Evolutionary conservation across 139 green algal species (phyloP), one percentile per base, ranked within the genome.

Genomic region (Tetraselmis chui): DNA sequence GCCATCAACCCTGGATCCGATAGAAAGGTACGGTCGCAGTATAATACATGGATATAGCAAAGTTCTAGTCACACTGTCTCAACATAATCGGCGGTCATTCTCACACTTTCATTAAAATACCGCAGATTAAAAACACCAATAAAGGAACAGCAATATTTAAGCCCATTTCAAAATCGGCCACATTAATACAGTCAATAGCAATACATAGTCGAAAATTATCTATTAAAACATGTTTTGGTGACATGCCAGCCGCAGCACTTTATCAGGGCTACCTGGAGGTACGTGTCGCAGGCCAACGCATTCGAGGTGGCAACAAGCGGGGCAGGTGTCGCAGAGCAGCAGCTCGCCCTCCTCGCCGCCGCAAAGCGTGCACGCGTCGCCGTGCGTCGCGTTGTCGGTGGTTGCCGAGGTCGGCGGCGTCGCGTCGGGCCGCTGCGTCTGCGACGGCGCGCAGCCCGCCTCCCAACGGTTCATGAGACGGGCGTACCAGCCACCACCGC

Each of bases 301-400:
- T 2, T 5, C 1, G 30, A 88, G 76, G 79, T 93, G 89, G 78
- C 87, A 92, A 11, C 80, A 82, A 11, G 67, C 18, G 0, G 84
- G 86, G 79, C 89, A 93, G 32, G 78, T 85, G 28, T 93, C 88
- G 76, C 89, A 93, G 45, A 83, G 45, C 76, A 93, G 77, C 81
- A 92, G 79, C 76, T 93, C 86, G 26, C 88, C 89, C 45, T 67
- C 45, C 27, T 32, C 83, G 18, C 79, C 78, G 28, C 59, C 45
- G 67, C 87, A 90, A 2, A 85, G 22, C 0, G 30, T 76, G 74
- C 86, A 89, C 75, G 76, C n/a, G 75, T 90, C 85, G 28, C 85
- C 81, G 75, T 85, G 77, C 45, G 45, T 67, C 11, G 5, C 45
- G 45, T 18, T 18, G 11, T 5, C 18, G 45, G 11, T 18, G 11